Percentiles rank a stretch among this genome's conserved stretches.
Evolutionary conservation across 2,329 filamentous ascomycete genomes (phyloP).

Genomic region (Cladosporium sp.): DNA sequence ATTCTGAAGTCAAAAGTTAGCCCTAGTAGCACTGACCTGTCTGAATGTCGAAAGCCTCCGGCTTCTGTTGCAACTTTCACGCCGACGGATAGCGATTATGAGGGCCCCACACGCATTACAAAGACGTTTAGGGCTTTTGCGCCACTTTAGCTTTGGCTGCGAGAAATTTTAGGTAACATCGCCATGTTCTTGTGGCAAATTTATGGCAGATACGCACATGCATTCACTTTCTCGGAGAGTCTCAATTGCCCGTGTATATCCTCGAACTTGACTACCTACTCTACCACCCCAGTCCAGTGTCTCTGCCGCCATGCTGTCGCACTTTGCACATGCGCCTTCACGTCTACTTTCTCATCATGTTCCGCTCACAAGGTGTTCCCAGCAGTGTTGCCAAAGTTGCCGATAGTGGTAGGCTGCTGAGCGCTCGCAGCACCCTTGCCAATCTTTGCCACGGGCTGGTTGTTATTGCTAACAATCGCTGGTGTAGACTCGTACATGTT

Average conservation of each 20-base stretch:
- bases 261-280: not conserved
- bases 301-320: not conserved
- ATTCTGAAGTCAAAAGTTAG: not conserved
- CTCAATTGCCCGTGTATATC: not conserved
- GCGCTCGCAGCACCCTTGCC: conserved; percentile 3
- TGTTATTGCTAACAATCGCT: not conserved
- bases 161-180: not conserved
- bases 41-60: not conserved
- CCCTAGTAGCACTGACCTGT: not conserved
- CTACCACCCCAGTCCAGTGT: not conserved
- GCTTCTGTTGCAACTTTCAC: not conserved
- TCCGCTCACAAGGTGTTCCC: not conserved
- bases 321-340: not conserved
- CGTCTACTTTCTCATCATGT: not conserved
- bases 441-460: conserved; percentile 3
- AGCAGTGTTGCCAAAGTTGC: conserved; percentile 2
- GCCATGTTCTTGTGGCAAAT: not conserved
- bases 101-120: not conserved
- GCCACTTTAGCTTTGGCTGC: not conserved
- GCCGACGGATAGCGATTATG: not conserved
- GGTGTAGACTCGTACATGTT: conserved; percentile 7
- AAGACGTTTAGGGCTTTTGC: not conserved
- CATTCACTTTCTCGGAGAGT: not conserved
- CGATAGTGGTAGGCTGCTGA: not conserved
- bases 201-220: not conserved